Base-by-base conservation (phyloP, 495 filamentous ascomycete species). In the Neurospora sp. region DNA sequence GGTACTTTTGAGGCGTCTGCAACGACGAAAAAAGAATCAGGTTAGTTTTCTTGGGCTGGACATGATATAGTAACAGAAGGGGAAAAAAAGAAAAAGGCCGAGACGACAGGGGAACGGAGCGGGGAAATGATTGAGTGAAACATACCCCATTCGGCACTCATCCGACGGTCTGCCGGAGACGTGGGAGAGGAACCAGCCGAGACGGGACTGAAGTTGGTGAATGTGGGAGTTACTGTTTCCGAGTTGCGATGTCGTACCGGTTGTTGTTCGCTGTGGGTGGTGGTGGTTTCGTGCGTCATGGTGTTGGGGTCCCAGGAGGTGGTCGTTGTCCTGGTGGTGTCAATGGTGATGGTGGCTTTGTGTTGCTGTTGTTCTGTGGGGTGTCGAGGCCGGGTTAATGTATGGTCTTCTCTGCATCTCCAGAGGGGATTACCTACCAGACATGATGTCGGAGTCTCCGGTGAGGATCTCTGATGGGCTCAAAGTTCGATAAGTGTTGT, bases 1-100 rank as follows among this genome's bases (percentile, higher is more conserved):
- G 86, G 87, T 4, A 89, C 88, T 80, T 90, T 90, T 75, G 86
- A 83, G 35, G 88, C 88, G 78, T 90, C 86, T 88, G 69, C 27
- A 4, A 23, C 38, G 27, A 18, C 41, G 18, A n/a, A 20, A n/a
- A 10, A 9, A 46, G n/a, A 2, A 23, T 42, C 1, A 14, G 10
- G 76, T 79, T 75, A 79, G 77, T 71, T 72, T 72, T 18, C 8
- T 38, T 23, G 31, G 18, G 18, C 3, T n/a, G 44, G 37, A 2
- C 23, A n/a, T 66, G 42, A 37, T 60, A 14, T 37, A 18, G 42
- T 72, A 23, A 14, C 20, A 35, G 35, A 35, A 35, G 35, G 35
- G 35, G 40, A 31, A 12, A 14, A 10, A 40, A 39, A 14, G 14
- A n/a, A 38, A 16, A 20, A 54, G 71, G 66, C 6, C 12, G 12